These are phyloP conservation scores for Hanseniaspora meyeri DNA, from an alignment of 805 yeast genomes.

Conservation along the genomic window DNA sequence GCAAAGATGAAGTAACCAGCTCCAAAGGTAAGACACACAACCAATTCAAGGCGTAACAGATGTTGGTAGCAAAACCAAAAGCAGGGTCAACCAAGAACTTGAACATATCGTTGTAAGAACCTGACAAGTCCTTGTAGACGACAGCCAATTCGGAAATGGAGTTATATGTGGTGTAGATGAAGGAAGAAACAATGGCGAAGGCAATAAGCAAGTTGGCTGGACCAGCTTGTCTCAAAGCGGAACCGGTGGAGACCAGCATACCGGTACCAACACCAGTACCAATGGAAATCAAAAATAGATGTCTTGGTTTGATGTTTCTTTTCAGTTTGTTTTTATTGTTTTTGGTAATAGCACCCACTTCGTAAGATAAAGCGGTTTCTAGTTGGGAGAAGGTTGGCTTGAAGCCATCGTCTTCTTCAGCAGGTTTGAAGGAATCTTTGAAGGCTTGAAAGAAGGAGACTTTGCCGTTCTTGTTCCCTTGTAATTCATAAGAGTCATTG, in stretches of 20 bases:
- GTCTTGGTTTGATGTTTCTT: constrained; percentile 30
- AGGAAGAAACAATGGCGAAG: constrained; percentile 43
- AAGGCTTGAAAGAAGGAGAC: constrained; percentile 13
- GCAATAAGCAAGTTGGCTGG: constrained; percentile 43
- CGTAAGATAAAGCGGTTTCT: not conserved
- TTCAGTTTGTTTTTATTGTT: constrained; percentile 23
- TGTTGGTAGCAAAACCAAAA: constrained; percentile 60
- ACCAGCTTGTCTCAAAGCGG: constrained; percentile 35
- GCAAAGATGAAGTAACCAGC: constrained; percentile 45
- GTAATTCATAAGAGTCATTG: not conserved
- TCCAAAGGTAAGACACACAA: constrained; percentile 54
- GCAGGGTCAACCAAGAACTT: constrained; percentile 47
- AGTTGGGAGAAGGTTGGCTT: not conserved
- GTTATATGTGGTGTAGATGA: constrained; percentile 47
- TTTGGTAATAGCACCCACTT: not conserved
- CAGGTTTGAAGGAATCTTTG: constrained; percentile 22
- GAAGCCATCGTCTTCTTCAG: constrained; percentile 17
- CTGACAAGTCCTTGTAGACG: constrained; percentile 30
- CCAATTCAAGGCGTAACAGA: constrained; percentile 57
- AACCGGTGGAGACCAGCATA: constrained; percentile 46
- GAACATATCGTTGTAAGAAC: constrained; percentile 32
- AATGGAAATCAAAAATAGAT: constrained; percentile 61
- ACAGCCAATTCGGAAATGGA: constrained; percentile 46
- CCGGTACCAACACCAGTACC: constrained; percentile 84
- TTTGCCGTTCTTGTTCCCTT: not conserved